Conservation (phyloP, 176 grass and related monocot species). For the Bothriochloa decipiens region DNA sequence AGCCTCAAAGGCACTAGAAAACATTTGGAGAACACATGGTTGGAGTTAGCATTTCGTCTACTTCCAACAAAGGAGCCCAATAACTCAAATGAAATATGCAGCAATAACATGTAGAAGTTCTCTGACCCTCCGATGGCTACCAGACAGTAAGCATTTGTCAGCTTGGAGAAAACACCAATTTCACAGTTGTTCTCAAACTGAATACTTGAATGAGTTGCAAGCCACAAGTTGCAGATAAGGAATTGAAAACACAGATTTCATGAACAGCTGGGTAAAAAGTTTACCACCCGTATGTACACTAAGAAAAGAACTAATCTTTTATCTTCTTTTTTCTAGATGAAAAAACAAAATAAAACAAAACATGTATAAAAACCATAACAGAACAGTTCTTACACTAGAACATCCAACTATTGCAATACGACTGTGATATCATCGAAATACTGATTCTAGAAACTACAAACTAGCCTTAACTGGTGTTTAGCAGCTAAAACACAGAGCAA, state of each 20-base stretch:
- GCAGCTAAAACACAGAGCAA: neutral
- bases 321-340: neutral
- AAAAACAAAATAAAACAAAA: neutral
- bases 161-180: constrained; percentile 92
- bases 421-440: neutral
- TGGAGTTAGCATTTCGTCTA: constrained; percentile 1
- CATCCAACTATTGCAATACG: neutral
- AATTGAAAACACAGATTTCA: neutral
- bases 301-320: neutral
- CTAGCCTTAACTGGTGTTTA: neutral
- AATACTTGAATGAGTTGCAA: constrained; percentile 57
- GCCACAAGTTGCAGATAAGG: neutral
- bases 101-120: constrained; percentile 86
- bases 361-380: neutral
- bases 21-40: neutral
- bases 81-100: neutral
- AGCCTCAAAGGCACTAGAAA: constrained; percentile 78
- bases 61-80: neutral
- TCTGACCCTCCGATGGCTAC: constrained; percentile 97
- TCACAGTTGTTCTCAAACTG: constrained; percentile 97
- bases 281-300: neutral
- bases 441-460: neutral
- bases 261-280: no score
- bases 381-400: neutral
- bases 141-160: constrained; percentile 95